These are phyloP conservation scores for Pistacia vera DNA, from an alignment of 345 rosid species.

Conservation along the genomic window DNA sequence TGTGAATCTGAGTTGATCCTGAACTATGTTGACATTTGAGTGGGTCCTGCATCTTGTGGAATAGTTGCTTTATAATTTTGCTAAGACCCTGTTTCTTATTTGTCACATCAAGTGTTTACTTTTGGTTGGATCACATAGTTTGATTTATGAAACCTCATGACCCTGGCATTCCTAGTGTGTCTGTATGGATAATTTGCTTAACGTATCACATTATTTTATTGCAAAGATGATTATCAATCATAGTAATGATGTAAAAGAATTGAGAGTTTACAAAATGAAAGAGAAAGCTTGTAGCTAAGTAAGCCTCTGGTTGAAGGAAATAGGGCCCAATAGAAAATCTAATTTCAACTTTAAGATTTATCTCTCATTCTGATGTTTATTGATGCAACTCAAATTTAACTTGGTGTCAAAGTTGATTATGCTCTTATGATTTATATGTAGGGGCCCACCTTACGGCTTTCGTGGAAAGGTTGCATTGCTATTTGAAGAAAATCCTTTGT, in stretches of 20 bases:
- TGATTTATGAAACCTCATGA: not conserved
- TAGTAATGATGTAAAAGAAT: too few relatives aligned
- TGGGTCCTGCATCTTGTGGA: not conserved
- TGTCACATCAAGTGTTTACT: not conserved
- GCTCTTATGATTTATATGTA: constrained; percentile 22
- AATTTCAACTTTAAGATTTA: constrained; percentile 4
- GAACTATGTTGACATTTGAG: not conserved
- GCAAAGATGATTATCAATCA: too few relatives aligned
- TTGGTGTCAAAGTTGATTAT: constrained; percentile 14
- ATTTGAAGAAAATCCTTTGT: constrained; percentile 69
- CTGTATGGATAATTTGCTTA: not conserved
- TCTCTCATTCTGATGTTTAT: constrained; percentile 1
- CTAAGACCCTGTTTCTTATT: not conserved
- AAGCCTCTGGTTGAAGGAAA: not conserved
- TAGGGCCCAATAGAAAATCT: not conserved
- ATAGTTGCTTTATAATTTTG: not conserved
- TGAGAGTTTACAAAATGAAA: too few relatives aligned
- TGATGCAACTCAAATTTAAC: constrained; percentile 11
- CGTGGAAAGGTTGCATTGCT: constrained; percentile 70
- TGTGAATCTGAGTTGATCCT: not conserved
- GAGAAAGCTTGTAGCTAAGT: too few relatives aligned
- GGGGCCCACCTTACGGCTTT: constrained; percentile 68
- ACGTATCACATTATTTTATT: not conserved
- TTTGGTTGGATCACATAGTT: not conserved
- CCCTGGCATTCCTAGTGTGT: not conserved